A percentile compares a stretch with the other conserved stretches of the same genome.
These are phyloP conservation scores for Didymella glomerata DNA, from an alignment of 2,329 filamentous ascomycete species.

Conservation along the genomic window DNA sequence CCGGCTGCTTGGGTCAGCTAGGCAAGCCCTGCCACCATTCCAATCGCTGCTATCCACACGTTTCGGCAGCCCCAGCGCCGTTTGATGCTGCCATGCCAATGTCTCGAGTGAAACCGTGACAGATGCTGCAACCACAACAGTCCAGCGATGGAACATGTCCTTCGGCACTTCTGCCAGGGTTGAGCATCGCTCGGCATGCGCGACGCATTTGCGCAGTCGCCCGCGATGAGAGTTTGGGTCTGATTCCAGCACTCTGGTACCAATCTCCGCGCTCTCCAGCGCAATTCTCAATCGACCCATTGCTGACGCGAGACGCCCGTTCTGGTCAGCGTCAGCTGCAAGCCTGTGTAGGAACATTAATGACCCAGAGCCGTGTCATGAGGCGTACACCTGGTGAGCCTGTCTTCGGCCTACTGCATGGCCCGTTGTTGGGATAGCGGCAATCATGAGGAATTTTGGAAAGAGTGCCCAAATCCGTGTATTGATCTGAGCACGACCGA, in stretches of 20 bases:
- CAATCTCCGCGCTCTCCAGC: constrained; percentile 32
- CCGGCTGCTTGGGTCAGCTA: constrained; percentile 22
- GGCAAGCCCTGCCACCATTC: constrained; percentile 18
- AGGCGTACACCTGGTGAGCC: constrained; percentile 17
- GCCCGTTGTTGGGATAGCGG: constrained; percentile 21
- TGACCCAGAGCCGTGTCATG: constrained; percentile 23
- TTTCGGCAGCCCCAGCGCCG: constrained; percentile 13
- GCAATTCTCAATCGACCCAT: constrained; percentile 20
- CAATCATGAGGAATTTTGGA: constrained; percentile 15
- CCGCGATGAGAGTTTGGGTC: constrained; percentile 24
- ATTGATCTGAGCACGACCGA: constrained; percentile 3
- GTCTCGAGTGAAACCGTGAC: constrained; percentile 20
- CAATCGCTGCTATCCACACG: constrained; percentile 13
- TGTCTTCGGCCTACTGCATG: constrained; percentile 27
- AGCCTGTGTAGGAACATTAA: constrained; percentile 21
- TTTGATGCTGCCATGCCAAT: constrained; percentile 18
- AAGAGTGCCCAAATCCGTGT: neutral
- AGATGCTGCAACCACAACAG: constrained; percentile 19
- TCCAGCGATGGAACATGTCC: constrained; percentile 10
- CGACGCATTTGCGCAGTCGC: constrained; percentile 25
- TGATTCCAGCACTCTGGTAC: constrained; percentile 19
- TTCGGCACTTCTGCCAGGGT: constrained; percentile 15
- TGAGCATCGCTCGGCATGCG: constrained; percentile 23
- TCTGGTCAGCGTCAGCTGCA: constrained; percentile 23
- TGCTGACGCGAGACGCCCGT: constrained; percentile 35